phyloP scores from a whole-genome alignment of 305 asterid species.

The Solanum hybrid region DNA sequence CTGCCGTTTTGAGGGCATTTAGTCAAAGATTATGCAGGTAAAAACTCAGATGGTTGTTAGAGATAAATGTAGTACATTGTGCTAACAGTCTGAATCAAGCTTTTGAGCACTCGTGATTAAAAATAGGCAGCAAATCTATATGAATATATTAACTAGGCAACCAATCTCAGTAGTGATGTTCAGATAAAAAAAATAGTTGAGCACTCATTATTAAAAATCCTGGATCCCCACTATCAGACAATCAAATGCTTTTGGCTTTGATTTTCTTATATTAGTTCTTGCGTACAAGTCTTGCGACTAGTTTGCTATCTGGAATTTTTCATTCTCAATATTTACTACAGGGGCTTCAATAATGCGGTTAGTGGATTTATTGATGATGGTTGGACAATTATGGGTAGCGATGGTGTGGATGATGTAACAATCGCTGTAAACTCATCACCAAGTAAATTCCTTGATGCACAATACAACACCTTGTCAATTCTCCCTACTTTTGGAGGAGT shows the following conservation, averaged over 20 bases:
- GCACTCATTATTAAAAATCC: neutral
- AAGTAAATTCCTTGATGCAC: conserved; percentile 67
- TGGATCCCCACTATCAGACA: neutral
- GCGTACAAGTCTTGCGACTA: neutral
- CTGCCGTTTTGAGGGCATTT: conserved; percentile 75
- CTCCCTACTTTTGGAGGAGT: conserved; percentile 83
- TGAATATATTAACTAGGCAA: neutral
- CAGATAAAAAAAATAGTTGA: neutral
- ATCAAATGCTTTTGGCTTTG: neutral
- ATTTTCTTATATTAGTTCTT: neutral
- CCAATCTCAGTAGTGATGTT: neutral
- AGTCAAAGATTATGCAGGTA: conserved; percentile 84
- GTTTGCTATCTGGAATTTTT: neutral
- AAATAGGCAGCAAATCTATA: neutral
- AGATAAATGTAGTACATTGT: neutral
- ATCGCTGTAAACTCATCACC: conserved; percentile 75
- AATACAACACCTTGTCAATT: conserved; percentile 48
- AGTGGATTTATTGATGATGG: conserved; percentile 94
- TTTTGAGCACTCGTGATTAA: neutral
- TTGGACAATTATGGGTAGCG: conserved; percentile 79
- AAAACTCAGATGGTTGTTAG: neutral
- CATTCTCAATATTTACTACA: conserved; percentile 8
- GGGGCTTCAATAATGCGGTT: conserved; percentile 95
- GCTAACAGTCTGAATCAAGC: neutral
- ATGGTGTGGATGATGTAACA: conserved; percentile 86